phyloP scores from a whole-genome alignment of 1,284 basidiomycete genomes.

The Boletus calvinii region DNA sequence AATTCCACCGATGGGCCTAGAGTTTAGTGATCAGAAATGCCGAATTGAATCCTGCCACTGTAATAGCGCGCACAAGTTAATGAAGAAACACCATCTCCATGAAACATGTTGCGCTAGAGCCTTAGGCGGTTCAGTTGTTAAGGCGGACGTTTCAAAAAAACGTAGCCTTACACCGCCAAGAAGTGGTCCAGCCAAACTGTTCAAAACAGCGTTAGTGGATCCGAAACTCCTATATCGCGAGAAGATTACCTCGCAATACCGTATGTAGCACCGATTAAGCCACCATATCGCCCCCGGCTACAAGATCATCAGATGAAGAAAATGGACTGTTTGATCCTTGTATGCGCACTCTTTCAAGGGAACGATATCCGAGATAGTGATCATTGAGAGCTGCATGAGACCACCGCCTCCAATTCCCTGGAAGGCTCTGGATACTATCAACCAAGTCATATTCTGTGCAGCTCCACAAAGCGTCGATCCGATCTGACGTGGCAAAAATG shows the following conservation, averaged over 20 bases:
- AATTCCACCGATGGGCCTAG: conserved; percentile 70
- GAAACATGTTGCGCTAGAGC: conserved; percentile 67
- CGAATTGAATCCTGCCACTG: background rate
- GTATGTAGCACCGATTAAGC: conserved; percentile 76
- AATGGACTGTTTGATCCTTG: background rate
- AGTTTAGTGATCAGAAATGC: background rate
- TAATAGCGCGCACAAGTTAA: conserved; percentile 54
- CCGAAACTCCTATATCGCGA: conserved; percentile 29
- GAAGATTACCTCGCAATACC: conserved; percentile 48
- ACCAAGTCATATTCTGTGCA: conserved; percentile 74
- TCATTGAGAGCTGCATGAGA: conserved; percentile 63
- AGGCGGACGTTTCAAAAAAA: background rate
- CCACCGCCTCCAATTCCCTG: conserved; percentile 86
- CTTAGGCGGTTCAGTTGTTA: conserved; percentile 32
- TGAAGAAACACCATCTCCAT: conserved; percentile 80
- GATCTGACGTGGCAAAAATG: conserved; percentile 30
- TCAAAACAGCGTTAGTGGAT: conserved; percentile 3
- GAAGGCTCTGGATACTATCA: conserved; percentile 72
- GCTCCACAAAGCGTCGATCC: conserved; percentile 83
- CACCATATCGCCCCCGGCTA: conserved; percentile 75
- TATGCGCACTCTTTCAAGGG: conserved; percentile 65
- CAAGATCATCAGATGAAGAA: background rate
- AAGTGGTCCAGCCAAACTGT: conserved; percentile 71
- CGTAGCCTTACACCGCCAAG: conserved; percentile 58
- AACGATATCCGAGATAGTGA: conserved; percentile 81